phyloP scores from a whole-genome alignment of 805 yeast genomes.

The Candida hungchunana region DNA sequence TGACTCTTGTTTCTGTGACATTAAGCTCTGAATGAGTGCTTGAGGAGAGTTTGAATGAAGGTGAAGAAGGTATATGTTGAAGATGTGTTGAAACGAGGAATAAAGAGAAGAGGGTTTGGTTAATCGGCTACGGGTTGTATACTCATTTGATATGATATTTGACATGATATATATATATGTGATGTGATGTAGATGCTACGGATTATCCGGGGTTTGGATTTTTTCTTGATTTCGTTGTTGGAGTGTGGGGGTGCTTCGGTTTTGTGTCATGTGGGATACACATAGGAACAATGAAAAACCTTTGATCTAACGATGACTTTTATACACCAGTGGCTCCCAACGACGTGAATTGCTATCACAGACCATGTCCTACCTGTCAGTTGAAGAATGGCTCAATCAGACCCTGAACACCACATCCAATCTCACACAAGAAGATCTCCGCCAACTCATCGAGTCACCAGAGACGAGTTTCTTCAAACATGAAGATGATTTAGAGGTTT shows the following conservation, averaged over 20 bases:
- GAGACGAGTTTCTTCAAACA: background rate
- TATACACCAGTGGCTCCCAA: background rate
- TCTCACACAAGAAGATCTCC: conserved; percentile 1
- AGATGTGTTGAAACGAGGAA: background rate
- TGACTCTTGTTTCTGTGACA: conserved; percentile 22
- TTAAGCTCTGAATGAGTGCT: conserved; percentile 18
- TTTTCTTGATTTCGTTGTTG: too few species aligned
- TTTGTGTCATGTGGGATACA: too few species aligned
- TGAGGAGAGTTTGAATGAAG: background rate
- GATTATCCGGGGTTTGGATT: too few species aligned
- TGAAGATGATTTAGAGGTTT: background rate
- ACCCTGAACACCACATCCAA: background rate
- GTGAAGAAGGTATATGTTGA: background rate
- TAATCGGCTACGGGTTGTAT: too few species aligned
- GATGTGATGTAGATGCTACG: too few species aligned
- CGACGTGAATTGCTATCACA: background rate
- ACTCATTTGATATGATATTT: too few species aligned
- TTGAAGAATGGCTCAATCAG: conserved; percentile 6
- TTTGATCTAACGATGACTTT: too few species aligned
- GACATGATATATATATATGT: too few species aligned
- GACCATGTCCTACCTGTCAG: conserved; percentile 1
- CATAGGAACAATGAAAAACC: too few species aligned
- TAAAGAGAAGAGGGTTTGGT: too few species aligned
- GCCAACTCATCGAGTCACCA: background rate
- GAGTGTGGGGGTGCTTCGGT: too few species aligned